These are phyloP conservation scores for Sanguinoderma infundibulare DNA, from an alignment of 1,284 basidiomycete genomes.

Conservation along the genomic window DNA sequence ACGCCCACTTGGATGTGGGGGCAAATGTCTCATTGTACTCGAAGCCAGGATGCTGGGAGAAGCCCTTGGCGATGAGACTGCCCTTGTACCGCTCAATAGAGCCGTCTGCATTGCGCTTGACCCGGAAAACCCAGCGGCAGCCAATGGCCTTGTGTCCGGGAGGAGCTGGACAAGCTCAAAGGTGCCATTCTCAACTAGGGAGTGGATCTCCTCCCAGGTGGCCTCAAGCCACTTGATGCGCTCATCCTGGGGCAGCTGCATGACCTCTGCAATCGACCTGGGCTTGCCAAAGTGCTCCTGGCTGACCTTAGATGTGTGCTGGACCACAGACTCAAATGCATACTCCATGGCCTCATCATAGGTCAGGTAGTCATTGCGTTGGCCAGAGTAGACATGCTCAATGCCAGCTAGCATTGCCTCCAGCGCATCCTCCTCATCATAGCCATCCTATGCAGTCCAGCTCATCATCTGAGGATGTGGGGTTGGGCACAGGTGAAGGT, in stretches of 20 bases:
- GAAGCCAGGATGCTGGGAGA: slow-evolving; percentile 8
- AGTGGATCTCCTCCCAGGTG: slow-evolving; percentile 7
- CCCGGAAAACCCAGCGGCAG: slow-evolving; percentile 41
- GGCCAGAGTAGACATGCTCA: slow-evolving; percentile 10
- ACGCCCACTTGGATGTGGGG: slow-evolving; percentile 37
- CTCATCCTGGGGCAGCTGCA: slow-evolving; percentile 25
- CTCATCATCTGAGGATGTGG: not conserved
- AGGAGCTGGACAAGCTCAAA: slow-evolving; percentile 31
- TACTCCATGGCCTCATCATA: not conserved
- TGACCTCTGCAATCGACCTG: not conserved
- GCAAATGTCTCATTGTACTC: slow-evolving; percentile 47
- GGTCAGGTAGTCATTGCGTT: not conserved
- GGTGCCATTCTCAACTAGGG: slow-evolving; percentile 27
- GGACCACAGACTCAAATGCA: slow-evolving; percentile 3
- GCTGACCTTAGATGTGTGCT: slow-evolving; percentile 1
- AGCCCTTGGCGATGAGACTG: slow-evolving; percentile 44
- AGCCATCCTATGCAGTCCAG: not conserved
- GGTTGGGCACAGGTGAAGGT: too few relatives aligned
- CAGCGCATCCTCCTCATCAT: not conserved
- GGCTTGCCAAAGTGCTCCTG: slow-evolving; percentile 7
- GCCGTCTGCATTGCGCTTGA: slow-evolving; percentile 41
- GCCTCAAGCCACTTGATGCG: slow-evolving; percentile 8
- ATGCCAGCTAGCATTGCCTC: slow-evolving; percentile 7
- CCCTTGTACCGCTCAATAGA: slow-evolving; percentile 39
- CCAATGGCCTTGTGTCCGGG: slow-evolving; percentile 22